Percentiles rank a stretch among this genome's conserved stretches.
phyloP scores from a whole-genome alignment of 1,284 basidiomycete species.

The Ustilago curta region DNA sequence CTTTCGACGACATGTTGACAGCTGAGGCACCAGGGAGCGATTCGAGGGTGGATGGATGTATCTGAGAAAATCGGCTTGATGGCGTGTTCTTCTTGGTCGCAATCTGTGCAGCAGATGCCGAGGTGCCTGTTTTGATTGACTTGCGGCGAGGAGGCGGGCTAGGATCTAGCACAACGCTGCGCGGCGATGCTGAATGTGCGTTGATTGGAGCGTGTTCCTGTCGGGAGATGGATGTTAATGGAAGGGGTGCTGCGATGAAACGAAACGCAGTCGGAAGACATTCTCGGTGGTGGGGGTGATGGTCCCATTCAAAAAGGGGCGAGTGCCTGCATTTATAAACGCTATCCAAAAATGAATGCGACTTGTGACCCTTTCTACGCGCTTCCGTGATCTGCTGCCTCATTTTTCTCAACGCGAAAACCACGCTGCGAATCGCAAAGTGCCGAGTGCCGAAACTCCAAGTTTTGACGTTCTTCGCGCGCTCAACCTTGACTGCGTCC shows the following conservation, averaged over 20 bases:
- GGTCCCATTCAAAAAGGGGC: conserved; percentile 9
- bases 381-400: background rate
- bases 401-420: conserved; percentile 2
- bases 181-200: background rate
- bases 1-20: conserved; percentile 21
- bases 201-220: background rate
- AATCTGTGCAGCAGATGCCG: background rate
- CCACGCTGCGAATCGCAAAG: background rate
- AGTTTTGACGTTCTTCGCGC: conserved; percentile 19
- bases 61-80: background rate
- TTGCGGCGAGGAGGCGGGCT: background rate
- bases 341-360: conserved; percentile 19
- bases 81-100: conserved; percentile 9
- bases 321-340: too few relatives aligned
- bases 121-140: background rate
- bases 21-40: background rate
- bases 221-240: conserved; percentile 8
- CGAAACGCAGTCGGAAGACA: background rate
- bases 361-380: conserved; percentile 15
- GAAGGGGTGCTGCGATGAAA: background rate
- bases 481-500: background rate
- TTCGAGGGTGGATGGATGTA: background rate
- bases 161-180: background rate
- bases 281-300: background rate
- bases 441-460: conserved; percentile 33